Conservation (phyloP, 2,329 filamentous ascomycete genomes). For the Sporothrix dimorphospora region DNA sequence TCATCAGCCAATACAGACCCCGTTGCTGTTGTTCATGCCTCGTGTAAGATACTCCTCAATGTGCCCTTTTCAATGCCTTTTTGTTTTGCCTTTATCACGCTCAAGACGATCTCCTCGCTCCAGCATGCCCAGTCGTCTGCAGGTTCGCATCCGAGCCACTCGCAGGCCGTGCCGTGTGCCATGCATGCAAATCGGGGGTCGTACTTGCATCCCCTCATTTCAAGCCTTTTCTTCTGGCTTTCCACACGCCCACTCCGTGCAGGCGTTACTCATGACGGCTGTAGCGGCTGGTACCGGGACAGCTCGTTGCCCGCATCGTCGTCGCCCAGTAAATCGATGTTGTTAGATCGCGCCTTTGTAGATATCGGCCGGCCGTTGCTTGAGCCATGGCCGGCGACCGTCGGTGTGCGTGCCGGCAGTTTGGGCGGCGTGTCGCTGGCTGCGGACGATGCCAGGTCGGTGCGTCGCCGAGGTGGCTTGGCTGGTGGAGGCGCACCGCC, state of each 20-base stretch:
- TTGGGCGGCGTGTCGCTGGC: constrained; percentile 31
- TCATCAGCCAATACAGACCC: no score
- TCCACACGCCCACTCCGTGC: background rate
- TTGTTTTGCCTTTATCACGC: no score
- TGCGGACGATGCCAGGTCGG: constrained; percentile 3
- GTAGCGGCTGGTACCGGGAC: constrained; percentile 60
- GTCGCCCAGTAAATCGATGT: constrained; percentile 52
- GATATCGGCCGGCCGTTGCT: constrained; percentile 28
- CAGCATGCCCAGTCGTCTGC: background rate
- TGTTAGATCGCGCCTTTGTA: background rate
- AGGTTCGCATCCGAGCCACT: background rate
- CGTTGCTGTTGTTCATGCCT: background rate
- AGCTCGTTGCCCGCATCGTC: constrained; percentile 50
- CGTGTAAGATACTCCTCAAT: background rate
- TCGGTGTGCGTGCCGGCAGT: constrained; percentile 36
- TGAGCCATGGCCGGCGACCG: constrained; percentile 21
- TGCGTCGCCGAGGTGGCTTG: constrained; percentile 25
- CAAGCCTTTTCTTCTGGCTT: background rate
- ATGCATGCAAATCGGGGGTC: background rate
- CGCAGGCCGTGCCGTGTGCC: no score
- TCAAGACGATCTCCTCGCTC: no score
- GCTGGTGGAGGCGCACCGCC: background rate
- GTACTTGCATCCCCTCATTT: background rate
- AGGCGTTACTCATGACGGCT: constrained; percentile 44
- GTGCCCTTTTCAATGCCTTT: background rate